Evolutionary conservation across 495 filamentous ascomycete genomes (phyloP).

Genomic region (Neurospora tetrasperma): DNA sequence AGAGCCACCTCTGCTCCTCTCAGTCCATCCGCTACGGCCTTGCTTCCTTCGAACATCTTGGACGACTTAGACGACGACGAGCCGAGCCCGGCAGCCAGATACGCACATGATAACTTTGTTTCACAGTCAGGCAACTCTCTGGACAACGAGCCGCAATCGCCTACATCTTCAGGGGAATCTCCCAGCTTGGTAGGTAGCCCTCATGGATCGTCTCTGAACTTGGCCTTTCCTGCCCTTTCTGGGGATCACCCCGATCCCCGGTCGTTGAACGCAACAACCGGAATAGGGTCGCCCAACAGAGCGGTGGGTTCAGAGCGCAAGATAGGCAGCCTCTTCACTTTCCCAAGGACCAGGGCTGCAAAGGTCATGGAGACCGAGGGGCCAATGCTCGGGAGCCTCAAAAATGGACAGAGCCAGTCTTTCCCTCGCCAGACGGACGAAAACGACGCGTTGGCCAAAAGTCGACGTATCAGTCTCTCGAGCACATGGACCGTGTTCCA

Average conservation of each 20-base stretch:
- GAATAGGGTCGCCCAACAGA: slow-evolving; percentile 9
- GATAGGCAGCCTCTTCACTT: slow-evolving; percentile 44
- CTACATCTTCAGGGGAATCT: slow-evolving; percentile 55
- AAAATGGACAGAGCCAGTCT: slow-evolving; percentile 70
- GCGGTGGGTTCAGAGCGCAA: slow-evolving; percentile 21
- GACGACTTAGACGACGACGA: slow-evolving; percentile 59
- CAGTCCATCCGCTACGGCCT: slow-evolving; percentile 67
- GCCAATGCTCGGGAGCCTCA: slow-evolving; percentile 61
- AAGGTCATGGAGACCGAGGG: slow-evolving; percentile 62
- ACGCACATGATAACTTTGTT: slow-evolving; percentile 22
- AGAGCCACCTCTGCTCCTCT: slow-evolving; percentile 52
- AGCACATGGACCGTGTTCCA: slow-evolving; percentile 46
- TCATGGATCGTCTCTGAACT: slow-evolving; percentile 48
- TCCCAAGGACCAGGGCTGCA: slow-evolving; percentile 54
- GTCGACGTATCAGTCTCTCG: slow-evolving; percentile 42
- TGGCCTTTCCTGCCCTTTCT: slow-evolving; percentile 37
- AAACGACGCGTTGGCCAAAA: slow-evolving; percentile 27
- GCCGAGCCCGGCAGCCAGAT: slow-evolving; percentile 37
- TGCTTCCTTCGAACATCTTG: slow-evolving; percentile 73
- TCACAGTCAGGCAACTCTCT: slow-evolving; percentile 32
- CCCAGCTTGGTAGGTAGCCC: slow-evolving; percentile 59
- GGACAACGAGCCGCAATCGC: slow-evolving; percentile 51
- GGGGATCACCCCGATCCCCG: slow-evolving; percentile 30
- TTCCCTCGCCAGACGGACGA: slow-evolving; percentile 53
- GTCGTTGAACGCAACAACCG: slow-evolving; percentile 19